Base-by-base conservation (phyloP, 1,139 yeast genomes). In the Nakaseomyces nivariensis region DNA sequence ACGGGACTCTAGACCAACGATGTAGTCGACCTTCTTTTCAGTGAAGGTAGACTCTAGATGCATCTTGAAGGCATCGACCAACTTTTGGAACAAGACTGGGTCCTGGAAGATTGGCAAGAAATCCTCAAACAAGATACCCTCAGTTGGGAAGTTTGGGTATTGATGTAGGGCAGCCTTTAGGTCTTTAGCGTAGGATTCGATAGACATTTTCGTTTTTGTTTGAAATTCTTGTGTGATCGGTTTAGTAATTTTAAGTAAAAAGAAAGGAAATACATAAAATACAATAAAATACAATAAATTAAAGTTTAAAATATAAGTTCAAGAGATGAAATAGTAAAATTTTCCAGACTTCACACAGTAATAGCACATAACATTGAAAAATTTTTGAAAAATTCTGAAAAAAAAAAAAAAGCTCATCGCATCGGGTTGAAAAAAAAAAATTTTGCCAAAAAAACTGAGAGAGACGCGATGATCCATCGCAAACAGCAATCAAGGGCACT, bases 51-150 rank as follows among this genome's bases (percentile, higher is more conserved):
- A 77, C 51, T 80, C 81, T 55, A 92, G 67, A 63, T 86, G 95
- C 54, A 80, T 67, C 70, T 83, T 81, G 72, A 90, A 85, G 22
- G 96, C 96, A 58, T 79, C 80, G 45, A 92, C 73, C 57, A 92
- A 76, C 62, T 85, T 83, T 63, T 83, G 82, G 76, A 92, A 92
- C 51, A 86, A 72, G 48, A 72, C 75, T 49, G 97, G 96, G 58
- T 79, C 74, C 67, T 86, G 78, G 76, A 92, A 92, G 58, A 92
- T 85, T 51, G 98, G 98, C 67, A 90, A 76, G 68, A 92, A 90
- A 69, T 92, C 98, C 72, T 92, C 97, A 63, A 92, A 92, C 47
- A 92, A 72, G 56, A 92, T 79, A n/a, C 98, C 98, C 72, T 85
- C 85, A 54, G 79, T 67, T 43, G 98, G 98, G 74, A 92, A 92